These are phyloP conservation scores for Didymella lethalis DNA, from an alignment of 2,329 filamentous ascomycete genomes.

Conservation along the genomic window DNA sequence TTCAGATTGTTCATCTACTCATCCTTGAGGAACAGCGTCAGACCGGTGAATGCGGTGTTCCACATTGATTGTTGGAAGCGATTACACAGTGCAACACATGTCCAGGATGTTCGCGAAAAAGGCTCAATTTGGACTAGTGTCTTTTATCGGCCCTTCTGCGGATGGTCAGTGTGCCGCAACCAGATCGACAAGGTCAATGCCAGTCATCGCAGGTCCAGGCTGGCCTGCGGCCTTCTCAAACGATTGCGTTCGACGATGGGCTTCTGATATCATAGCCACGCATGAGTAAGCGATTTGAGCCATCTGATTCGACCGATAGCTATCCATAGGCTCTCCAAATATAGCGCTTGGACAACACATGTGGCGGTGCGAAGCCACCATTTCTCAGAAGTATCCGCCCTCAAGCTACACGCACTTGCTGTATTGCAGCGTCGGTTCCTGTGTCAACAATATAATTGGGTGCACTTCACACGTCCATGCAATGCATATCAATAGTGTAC, in stretches of 20 bases:
- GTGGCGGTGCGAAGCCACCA: conserved; percentile 12
- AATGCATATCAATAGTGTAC: conserved; percentile 14
- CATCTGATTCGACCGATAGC: not conserved
- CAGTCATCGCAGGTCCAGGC: conserved; percentile 31
- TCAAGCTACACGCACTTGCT: not conserved
- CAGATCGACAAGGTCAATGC: conserved; percentile 33
- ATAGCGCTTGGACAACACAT: conserved; percentile 10
- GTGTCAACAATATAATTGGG: not conserved
- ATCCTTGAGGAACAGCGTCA: conserved; percentile 26
- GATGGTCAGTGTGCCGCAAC: conserved; percentile 17
- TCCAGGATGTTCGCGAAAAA: conserved; percentile 37
- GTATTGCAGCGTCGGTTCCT: conserved; percentile 12
- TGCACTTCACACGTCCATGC: conserved; percentile 13
- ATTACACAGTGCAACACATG: conserved; percentile 13
- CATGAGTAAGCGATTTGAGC: conserved; percentile 1
- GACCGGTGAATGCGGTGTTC: conserved; percentile 30
- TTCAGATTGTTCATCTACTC: conserved; percentile 16
- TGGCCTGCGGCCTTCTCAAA: conserved; percentile 38
- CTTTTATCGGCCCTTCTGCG: conserved; percentile 22
- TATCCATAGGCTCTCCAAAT: not conserved
- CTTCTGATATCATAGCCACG: conserved; percentile 21
- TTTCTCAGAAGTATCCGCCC: not conserved
- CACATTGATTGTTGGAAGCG: conserved; percentile 5
- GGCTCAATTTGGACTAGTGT: conserved; percentile 27
- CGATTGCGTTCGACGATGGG: conserved; percentile 24